phyloP scores from a whole-genome alignment of 768 basidiomycete genomes.

The Amylocystis lapponica region DNA sequence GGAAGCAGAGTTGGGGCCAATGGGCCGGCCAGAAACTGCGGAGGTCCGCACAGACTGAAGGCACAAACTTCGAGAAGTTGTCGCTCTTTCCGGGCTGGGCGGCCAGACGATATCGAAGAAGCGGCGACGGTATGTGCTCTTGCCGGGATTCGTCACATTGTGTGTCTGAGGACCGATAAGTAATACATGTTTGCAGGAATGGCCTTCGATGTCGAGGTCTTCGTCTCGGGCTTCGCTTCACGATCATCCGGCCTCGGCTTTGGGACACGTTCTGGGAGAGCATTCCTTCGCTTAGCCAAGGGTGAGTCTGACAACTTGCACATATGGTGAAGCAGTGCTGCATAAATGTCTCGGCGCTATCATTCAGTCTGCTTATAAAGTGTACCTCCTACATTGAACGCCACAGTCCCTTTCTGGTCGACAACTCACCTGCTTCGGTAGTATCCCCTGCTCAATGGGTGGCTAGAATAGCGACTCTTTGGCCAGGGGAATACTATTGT shows the following conservation, averaged over 20 bases:
- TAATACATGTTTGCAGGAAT: slow-evolving; percentile 32
- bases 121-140: slow-evolving; percentile 22
- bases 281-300: slow-evolving; percentile 75
- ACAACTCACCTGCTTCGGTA: too few species aligned
- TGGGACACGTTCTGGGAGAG: slow-evolving; percentile 67
- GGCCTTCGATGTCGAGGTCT: slow-evolving; percentile 66
- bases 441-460: too few species aligned
- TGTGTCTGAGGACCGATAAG: neutral
- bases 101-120: slow-evolving; percentile 38
- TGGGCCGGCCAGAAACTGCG: slow-evolving; percentile 54
- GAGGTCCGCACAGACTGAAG: slow-evolving; percentile 18
- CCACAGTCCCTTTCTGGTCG: too few species aligned
- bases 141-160: neutral
- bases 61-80: slow-evolving; percentile 37
- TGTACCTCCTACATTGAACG: too few species aligned
- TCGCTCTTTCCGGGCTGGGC: slow-evolving; percentile 83
- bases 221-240: slow-evolving; percentile 73
- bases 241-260: slow-evolving; percentile 51
- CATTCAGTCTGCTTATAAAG: neutral
- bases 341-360: neutral
- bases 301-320: slow-evolving; percentile 40
- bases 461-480: too few species aligned
- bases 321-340: neutral
- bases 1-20: slow-evolving; percentile 45
- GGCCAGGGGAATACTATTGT: too few species aligned